Conservation (phyloP, 2,329 filamentous ascomycete genomes). For the Xylariomycetidae sp. region DNA sequence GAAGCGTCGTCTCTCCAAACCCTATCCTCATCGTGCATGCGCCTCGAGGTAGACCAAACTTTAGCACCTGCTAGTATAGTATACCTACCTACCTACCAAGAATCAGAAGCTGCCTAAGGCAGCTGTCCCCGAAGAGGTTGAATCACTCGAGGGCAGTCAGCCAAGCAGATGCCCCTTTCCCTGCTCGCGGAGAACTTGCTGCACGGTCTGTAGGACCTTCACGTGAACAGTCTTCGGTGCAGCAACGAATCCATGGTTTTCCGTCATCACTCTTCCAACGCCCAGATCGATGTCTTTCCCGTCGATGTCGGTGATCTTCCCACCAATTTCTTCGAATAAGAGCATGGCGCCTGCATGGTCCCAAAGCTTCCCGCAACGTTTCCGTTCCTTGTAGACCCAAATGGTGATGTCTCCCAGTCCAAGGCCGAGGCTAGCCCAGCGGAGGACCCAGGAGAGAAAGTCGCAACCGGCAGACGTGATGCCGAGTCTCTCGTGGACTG, state of each 20-base stretch:
- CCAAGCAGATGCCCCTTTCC: constrained; percentile 28
- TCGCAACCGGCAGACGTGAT: constrained; percentile 42
- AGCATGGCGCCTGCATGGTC: constrained; percentile 56
- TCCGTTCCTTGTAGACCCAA: constrained; percentile 47
- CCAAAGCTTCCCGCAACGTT: constrained; percentile 49
- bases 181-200: constrained; percentile 27
- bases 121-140: too few relatives aligned
- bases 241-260: constrained; percentile 52
- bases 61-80: too few relatives aligned
- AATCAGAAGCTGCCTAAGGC: too few relatives aligned
- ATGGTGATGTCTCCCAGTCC: constrained; percentile 48
- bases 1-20: too few relatives aligned
- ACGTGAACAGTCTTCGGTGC: constrained; percentile 40
- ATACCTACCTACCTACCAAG: too few relatives aligned
- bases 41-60: too few relatives aligned
- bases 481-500: constrained; percentile 35
- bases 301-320: constrained; percentile 47
- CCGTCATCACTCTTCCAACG: constrained; percentile 40
- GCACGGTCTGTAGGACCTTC: constrained; percentile 34
- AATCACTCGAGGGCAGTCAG: too few relatives aligned
- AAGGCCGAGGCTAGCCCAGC: constrained; percentile 47
- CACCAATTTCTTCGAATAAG: constrained; percentile 51
- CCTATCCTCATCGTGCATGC: too few relatives aligned
- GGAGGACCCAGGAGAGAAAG: constrained; percentile 51
- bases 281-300: constrained; percentile 45